These are phyloP conservation scores for Coemansia umbellata DNA, from an alignment of 192 early-diverging fungal genomes.

Conservation along the genomic window DNA sequence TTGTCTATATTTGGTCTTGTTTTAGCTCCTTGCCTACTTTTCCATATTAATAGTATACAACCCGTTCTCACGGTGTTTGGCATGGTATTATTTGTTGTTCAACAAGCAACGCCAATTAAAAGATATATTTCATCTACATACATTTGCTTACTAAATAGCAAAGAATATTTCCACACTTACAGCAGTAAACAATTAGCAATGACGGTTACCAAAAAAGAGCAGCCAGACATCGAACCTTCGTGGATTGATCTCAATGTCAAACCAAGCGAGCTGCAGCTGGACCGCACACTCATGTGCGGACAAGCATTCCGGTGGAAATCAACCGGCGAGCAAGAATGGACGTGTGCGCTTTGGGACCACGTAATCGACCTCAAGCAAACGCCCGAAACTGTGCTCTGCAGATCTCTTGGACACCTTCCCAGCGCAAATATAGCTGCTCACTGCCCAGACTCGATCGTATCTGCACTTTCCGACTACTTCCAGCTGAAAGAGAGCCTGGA, in stretches of 20 bases:
- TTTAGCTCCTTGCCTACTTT: too few relatives aligned
- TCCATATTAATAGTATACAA: too few relatives aligned
- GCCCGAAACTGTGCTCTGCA: constrained; percentile 28
- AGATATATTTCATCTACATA: too few relatives aligned
- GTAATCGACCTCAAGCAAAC: constrained; percentile 65
- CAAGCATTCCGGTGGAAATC: constrained; percentile 90
- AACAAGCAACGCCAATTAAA: too few relatives aligned
- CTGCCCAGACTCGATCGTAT: too few relatives aligned
- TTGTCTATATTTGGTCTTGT: too few relatives aligned
- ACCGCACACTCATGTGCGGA: constrained; percentile 80
- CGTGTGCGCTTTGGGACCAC: constrained; percentile 51
- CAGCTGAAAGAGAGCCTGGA: constrained; percentile 68
- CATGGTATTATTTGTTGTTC: too few relatives aligned
- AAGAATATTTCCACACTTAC: not conserved
- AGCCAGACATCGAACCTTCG: not conserved
- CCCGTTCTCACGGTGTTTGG: too few relatives aligned
- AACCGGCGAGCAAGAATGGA: constrained; percentile 61
- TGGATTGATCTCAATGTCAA: constrained; percentile 54
- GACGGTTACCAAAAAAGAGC: not conserved
- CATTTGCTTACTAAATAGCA: too few relatives aligned
- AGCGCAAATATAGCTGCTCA: constrained; percentile 7
- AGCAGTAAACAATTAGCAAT: not conserved
- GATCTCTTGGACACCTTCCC: constrained; percentile 6
- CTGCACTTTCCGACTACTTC: constrained; percentile 74
- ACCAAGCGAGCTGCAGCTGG: constrained; percentile 68